A percentile compares a stretch with the other conserved stretches of the same genome.
Conservation (phyloP, 2,329 filamentous ascomycete species). For the Xylaria sp. region DNA sequence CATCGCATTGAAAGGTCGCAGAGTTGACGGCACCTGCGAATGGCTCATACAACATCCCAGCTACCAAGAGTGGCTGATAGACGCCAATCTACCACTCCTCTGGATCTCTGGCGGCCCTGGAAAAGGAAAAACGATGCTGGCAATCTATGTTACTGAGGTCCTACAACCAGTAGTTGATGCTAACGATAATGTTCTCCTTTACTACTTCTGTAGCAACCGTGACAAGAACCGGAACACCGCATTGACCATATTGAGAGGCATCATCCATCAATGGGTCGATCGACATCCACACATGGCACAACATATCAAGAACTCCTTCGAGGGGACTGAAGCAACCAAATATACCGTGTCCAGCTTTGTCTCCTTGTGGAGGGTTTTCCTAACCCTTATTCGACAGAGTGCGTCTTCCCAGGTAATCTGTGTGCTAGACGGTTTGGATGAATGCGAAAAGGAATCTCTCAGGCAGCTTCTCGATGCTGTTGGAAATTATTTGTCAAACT, state of each 20-base stretch:
- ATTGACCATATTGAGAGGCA: constrained; percentile 21
- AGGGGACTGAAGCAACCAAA: constrained; percentile 15
- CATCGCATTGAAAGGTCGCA: constrained; percentile 20
- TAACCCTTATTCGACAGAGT: constrained; percentile 3
- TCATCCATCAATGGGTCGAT: constrained; percentile 13
- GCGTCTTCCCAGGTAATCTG: constrained; percentile 10
- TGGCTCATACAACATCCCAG: constrained; percentile 17
- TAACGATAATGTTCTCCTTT: constrained; percentile 1
- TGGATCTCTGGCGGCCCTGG: constrained; percentile 27
- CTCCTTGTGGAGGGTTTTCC: constrained; percentile 20
- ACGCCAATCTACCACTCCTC: constrained; percentile 7
- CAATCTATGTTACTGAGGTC: constrained; percentile 19
- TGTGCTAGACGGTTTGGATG: constrained; percentile 20
- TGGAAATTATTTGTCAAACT: background rate
- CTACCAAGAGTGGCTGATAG: constrained; percentile 18
- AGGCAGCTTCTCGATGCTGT: constrained; percentile 19
- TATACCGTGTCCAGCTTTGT: constrained; percentile 21
- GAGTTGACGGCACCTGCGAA: constrained; percentile 25
- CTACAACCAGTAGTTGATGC: constrained; percentile 16
- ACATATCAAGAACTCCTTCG: constrained; percentile 19
- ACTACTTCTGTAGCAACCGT: constrained; percentile 26
- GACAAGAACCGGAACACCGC: constrained; percentile 26
- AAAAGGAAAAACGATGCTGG: constrained; percentile 25
- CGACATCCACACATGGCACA: constrained; percentile 1
- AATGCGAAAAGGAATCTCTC: constrained; percentile 25